A percentile compares a stretch with the other conserved stretches of the same genome.
phyloP scores from a whole-genome alignment of 1,139 yeast species.

The Sugiyamaella paludigena region DNA sequence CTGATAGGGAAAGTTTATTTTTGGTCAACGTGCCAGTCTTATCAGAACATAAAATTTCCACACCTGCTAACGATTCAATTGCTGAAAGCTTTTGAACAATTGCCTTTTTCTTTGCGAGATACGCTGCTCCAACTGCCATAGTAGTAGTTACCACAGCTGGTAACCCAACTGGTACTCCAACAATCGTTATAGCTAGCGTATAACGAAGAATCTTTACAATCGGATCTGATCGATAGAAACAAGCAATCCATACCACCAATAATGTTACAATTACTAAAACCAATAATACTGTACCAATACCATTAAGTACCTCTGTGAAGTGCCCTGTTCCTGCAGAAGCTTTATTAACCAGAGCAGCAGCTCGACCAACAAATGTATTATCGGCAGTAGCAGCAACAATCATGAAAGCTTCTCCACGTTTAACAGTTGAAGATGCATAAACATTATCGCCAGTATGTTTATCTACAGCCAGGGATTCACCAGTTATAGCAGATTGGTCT shows the following conservation, averaged over 20 bases:
- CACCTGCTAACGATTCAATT: slow-evolving; percentile 98
- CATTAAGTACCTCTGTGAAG: slow-evolving; percentile 96
- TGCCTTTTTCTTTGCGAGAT: slow-evolving; percentile 97
- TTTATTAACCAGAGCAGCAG: slow-evolving; percentile 95
- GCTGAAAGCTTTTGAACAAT: slow-evolving; percentile 98
- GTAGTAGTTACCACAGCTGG: slow-evolving; percentile 99
- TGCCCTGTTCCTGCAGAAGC: slow-evolving; percentile 95
- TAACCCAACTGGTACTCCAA: slow-evolving; percentile 99
- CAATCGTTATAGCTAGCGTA: slow-evolving; percentile 91
- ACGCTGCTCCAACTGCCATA: slow-evolving; percentile 99
- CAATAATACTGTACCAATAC: slow-evolving; percentile 91
- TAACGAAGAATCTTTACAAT: slow-evolving; percentile 91
- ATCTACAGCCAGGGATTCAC: slow-evolving; percentile 96
- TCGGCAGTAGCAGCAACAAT: slow-evolving; percentile 96
- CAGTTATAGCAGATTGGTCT: slow-evolving; percentile 97
- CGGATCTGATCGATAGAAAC: slow-evolving; percentile 90
- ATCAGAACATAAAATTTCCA: slow-evolving; percentile 97
- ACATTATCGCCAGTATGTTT: slow-evolving; percentile 84
- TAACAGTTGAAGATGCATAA: slow-evolving; percentile 93
- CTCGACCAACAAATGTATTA: slow-evolving; percentile 89
- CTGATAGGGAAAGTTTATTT: slow-evolving; percentile 93
- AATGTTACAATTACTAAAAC: slow-evolving; percentile 87
- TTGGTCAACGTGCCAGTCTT: slow-evolving; percentile 99
- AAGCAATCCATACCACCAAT: slow-evolving; percentile 87
- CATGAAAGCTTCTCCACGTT: slow-evolving; percentile 97